Base-by-base conservation (phyloP, 495 filamentous ascomycete species). In the Terfezia claveryi region DNA sequence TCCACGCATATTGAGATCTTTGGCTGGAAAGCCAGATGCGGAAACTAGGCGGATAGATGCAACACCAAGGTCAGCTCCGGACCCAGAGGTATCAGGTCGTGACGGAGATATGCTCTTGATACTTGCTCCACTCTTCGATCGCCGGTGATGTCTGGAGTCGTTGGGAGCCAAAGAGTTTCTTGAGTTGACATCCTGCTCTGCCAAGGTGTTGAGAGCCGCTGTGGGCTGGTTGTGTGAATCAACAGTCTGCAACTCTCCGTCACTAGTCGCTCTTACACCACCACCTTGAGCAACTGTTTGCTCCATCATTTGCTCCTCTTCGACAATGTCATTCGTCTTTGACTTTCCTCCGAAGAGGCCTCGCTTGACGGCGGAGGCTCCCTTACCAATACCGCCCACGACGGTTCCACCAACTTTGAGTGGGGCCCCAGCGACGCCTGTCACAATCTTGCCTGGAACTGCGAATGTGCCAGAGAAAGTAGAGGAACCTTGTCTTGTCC, bases 401-500 rank as follows among this genome's bases (percentile, higher is more conserved):
- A 84, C 78, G 46, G 72, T 71, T 10, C 76, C 77, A 32, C 83
- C 85, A 36, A 88, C 89, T 71, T 95, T 96, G 63, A 96, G 77
- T 10, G 91, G 91, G 10, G 83, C 89, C 23, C 87, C 87, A 7
- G 76, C 78, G 54, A 80, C 77, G 54, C 77, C 77, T 14, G 78
- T 80, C 54, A 95, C 82, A 53, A 96, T 82, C 70, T 87, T 93
- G 36, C 86, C 85, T n/a, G 91, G 86, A 5, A 81, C 73, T 6
- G 82, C 79, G 64, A 98, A 94, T 0, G 87, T 95, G 12, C 91
- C 91, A 4, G 79, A 80, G 74, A 99, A 93, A 4, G 91, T 95
- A 4, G 84, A 83, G 0, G 88, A 91, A 49, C 92, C 91, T 68
- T 94, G 85, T 37, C 86, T 77, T 10, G 85, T 77, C 51, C 92